These are phyloP conservation scores for Amaranthus hypochondriacus DNA, from an alignment of 148 eudicot genomes.

Conservation along the genomic window DNA sequence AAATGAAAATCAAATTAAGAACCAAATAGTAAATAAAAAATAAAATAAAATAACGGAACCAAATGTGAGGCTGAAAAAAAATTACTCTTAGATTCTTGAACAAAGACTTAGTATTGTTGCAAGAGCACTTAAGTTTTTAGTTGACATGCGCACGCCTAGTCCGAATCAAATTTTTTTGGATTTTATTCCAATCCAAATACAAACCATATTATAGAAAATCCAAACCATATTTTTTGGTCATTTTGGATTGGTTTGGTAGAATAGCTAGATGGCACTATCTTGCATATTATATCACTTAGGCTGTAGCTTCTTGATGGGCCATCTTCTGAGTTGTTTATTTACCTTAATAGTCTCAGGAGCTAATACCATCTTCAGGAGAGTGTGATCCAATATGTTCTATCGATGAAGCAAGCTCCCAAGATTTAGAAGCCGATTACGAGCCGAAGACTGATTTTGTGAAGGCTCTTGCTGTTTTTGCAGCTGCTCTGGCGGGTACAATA, in stretches of 20 bases:
- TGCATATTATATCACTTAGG: neutral
- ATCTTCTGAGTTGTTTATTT: constrained; percentile 11
- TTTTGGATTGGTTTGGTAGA: neutral
- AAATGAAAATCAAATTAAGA: too few relatives aligned
- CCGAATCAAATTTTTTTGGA: too few relatives aligned
- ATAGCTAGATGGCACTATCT: neutral
- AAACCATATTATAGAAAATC: too few relatives aligned
- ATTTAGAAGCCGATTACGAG: constrained; percentile 54
- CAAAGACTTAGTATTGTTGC: too few relatives aligned
- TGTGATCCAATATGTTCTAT: constrained; percentile 90
- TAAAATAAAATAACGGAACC: too few relatives aligned
- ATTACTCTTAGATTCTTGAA: too few relatives aligned
- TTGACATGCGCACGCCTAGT: too few relatives aligned
- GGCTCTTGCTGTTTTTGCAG: constrained; percentile 71
- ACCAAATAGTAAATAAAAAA: too few relatives aligned
- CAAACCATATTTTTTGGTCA: too few relatives aligned
- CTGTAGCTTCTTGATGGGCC: neutral
- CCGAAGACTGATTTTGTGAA: constrained; percentile 86
- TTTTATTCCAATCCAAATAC: too few relatives aligned
- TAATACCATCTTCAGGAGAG: constrained; percentile 40
- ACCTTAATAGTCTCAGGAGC: constrained; percentile 36
- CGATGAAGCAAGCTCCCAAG: constrained; percentile 68
- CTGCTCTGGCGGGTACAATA: constrained; percentile 68
- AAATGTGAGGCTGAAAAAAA: too few relatives aligned
- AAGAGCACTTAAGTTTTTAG: too few relatives aligned